Conservation (phyloP, 257 asterid genomes). For the Verbena officinalis region DNA sequence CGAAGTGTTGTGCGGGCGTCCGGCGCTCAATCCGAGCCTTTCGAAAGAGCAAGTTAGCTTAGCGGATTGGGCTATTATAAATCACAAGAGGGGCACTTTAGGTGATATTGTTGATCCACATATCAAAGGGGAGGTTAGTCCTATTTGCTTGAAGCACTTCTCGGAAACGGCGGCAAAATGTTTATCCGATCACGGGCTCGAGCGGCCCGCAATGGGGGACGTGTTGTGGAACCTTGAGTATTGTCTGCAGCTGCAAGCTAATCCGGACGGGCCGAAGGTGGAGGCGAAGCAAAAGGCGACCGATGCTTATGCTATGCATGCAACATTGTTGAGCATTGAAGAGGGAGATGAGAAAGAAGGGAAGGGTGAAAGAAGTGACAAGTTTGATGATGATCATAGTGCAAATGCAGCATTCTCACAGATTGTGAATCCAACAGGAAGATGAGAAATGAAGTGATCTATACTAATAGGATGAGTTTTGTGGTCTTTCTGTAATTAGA, state of each 20-base stretch:
- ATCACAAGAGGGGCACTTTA: conserved; percentile 33
- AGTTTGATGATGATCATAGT: conserved; percentile 25
- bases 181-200: conserved; percentile 54
- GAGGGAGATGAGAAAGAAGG: conserved; percentile 27
- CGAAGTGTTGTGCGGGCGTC: conserved; percentile 68
- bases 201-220: conserved; percentile 77
- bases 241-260: conserved; percentile 47
- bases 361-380: conserved; percentile 2
- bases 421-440: conserved; percentile 18
- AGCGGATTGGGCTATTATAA: conserved; percentile 64
- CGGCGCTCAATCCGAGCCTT: conserved; percentile 56
- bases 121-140: conserved; percentile 40
- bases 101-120: conserved; percentile 50
- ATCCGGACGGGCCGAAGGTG: conserved; percentile 37
- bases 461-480: too few species aligned
- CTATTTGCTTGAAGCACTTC: conserved; percentile 54
- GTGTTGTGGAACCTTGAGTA: conserved; percentile 76
- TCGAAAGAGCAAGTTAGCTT: conserved; percentile 65
- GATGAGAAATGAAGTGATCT: conserved; percentile 9
- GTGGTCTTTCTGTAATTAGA: too few species aligned
- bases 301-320: conserved; percentile 40
- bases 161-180: conserved; percentile 60
- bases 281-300: conserved; percentile 43
- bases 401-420: conserved; percentile 21
- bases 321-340: conserved; percentile 37